Conservation (phyloP, 352 stramenopile species). For the Pythium chondricola region DNA sequence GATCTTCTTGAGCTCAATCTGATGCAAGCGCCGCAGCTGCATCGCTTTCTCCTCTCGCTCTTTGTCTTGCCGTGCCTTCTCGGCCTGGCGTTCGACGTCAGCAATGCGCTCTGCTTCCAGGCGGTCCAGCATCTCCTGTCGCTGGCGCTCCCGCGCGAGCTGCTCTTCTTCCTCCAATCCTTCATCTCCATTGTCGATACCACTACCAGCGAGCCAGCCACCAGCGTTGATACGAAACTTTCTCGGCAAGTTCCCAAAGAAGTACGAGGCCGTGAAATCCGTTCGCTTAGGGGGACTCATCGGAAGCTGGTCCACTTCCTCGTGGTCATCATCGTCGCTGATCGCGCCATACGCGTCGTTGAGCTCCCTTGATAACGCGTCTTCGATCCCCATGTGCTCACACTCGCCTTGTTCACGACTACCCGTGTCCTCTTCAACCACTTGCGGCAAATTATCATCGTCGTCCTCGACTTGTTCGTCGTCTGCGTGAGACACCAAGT, state of each 20-base stretch:
- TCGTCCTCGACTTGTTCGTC: too few relatives aligned
- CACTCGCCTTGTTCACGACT: conserved; percentile 20
- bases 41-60: conserved; percentile 55
- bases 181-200: conserved; percentile 67
- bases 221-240: conserved; percentile 36
- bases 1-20: conserved; percentile 53
- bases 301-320: conserved; percentile 11
- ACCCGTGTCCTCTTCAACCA: conserved; percentile 4
- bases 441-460: too few relatives aligned
- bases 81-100: conserved; percentile 43
- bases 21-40: conserved; percentile 38
- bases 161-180: conserved; percentile 65
- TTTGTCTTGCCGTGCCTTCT: conserved; percentile 47
- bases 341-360: conserved; percentile 16
- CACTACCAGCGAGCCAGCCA: conserved; percentile 48
- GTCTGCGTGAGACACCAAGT: too few relatives aligned
- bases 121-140: conserved; percentile 50
- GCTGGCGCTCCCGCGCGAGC: conserved; percentile 46
- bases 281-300: conserved; percentile 48
- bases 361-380: conserved; percentile 27
- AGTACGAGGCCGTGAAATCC: conserved; percentile 65
- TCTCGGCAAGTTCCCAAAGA: conserved; percentile 56
- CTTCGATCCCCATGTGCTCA: conserved; percentile 26
- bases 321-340: conserved; percentile 59
- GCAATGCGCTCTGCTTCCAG: conserved; percentile 52